A percentile compares a stretch with the other conserved stretches of the same genome.
Evolutionary conservation across 2,329 filamentous ascomycete species (phyloP).

Genomic region (Alternaria ventricosa): DNA sequence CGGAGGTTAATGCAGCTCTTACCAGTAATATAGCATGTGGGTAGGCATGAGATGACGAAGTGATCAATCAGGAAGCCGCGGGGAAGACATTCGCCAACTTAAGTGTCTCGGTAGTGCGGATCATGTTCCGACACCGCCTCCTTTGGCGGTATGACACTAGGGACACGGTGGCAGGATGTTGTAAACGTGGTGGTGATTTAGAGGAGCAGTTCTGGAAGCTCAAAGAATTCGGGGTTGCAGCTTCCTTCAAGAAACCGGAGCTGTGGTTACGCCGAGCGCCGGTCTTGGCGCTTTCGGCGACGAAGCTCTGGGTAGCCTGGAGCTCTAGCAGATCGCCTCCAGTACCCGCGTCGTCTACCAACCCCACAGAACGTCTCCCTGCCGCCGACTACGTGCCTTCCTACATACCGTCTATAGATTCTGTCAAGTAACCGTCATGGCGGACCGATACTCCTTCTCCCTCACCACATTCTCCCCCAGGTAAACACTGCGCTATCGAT

Average conservation of each 20-base stretch:
- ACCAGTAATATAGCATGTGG: conserved; percentile 27
- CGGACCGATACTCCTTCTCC: conserved; percentile 98
- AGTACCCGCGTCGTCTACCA: conserved; percentile 17
- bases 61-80: conserved; percentile 27
- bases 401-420: neutral
- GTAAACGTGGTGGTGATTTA: conserved; percentile 15
- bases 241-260: conserved; percentile 12
- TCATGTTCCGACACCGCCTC: conserved; percentile 27
- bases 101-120: conserved; percentile 26
- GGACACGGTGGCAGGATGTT: conserved; percentile 41
- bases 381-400: conserved; percentile 2
- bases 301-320: conserved; percentile 38
- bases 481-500: conserved; percentile 61
- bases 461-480: conserved; percentile 99
- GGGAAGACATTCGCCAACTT: conserved; percentile 28
- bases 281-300: conserved; percentile 22
- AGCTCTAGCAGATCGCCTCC: conserved; percentile 40
- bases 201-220: conserved; percentile 23
- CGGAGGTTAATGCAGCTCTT: conserved; percentile 31
- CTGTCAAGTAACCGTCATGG: conserved; percentile 65
- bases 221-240: conserved; percentile 15
- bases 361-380: conserved; percentile 16
- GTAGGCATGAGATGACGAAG: conserved; percentile 21
- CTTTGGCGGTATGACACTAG: conserved; percentile 21
- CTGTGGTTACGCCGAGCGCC: conserved; percentile 20